Percentiles rank a stretch among this genome's conserved stretches.
phyloP scores from a whole-genome alignment of 2,329 filamentous ascomycete species.

The Madurella mycetomatis region DNA sequence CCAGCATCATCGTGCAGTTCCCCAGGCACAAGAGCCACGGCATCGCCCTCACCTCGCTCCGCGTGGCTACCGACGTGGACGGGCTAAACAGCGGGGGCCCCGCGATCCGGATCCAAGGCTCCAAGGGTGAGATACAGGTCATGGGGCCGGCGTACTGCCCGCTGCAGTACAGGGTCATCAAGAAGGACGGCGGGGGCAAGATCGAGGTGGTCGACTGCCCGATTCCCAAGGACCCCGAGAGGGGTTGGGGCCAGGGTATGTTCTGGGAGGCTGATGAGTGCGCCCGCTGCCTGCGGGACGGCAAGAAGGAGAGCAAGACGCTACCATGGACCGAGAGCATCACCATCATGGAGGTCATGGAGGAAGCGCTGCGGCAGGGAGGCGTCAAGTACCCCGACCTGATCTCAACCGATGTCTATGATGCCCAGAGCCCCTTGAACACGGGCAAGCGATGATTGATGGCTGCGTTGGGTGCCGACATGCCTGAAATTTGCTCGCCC shows the following conservation, averaged over 20 bases:
- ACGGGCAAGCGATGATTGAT: constrained; percentile 38
- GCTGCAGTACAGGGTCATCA: constrained; percentile 59
- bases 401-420: constrained; percentile 55
- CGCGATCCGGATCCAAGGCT: constrained; percentile 74
- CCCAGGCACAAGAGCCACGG: constrained; percentile 65
- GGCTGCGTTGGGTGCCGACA: background rate
- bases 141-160: constrained; percentile 68
- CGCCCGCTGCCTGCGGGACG: constrained; percentile 58
- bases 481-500: background rate
- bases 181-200: constrained; percentile 43
- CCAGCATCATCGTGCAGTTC: constrained; percentile 74
- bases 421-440: constrained; percentile 58
- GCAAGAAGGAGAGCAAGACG: constrained; percentile 67
- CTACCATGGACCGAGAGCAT: constrained; percentile 73
- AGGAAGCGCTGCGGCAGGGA: constrained; percentile 50
- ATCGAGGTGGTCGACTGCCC: constrained; percentile 50
- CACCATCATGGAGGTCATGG: constrained; percentile 74
- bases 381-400: constrained; percentile 50
- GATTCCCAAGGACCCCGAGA: constrained; percentile 47
- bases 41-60: constrained; percentile 64
- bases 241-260: constrained; percentile 70
- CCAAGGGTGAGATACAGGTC: constrained; percentile 77
- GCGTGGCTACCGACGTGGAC: constrained; percentile 59
- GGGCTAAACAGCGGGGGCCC: constrained; percentile 56
- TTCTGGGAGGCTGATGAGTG: constrained; percentile 53